Evolutionary conservation across 768 basidiomycete species (phyloP).

Genomic region (Collybia nuda): DNA sequence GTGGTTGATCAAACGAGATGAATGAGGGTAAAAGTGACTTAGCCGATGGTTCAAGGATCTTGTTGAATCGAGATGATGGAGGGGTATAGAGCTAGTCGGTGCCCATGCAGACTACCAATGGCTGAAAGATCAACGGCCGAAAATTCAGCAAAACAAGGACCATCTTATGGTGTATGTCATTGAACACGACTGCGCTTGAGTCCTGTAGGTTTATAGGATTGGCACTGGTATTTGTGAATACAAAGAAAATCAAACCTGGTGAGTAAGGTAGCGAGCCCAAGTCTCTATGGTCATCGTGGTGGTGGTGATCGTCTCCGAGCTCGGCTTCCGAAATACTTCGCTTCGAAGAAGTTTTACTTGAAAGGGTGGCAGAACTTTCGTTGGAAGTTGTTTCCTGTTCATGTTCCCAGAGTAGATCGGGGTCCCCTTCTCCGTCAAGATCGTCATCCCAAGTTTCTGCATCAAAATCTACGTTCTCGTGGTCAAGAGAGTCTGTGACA

Average conservation of each 20-base stretch:
- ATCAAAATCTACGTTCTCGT: constrained; percentile 8
- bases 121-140: too few relatives aligned
- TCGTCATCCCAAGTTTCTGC: constrained; percentile 30
- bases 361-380: constrained; percentile 55
- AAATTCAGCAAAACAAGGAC: too few relatives aligned
- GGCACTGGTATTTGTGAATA: too few relatives aligned
- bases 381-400: constrained; percentile 48
- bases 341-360: constrained; percentile 56
- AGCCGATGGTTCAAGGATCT: not conserved
- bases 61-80: too few relatives aligned
- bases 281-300: constrained; percentile 23
- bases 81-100: too few relatives aligned
- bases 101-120: too few relatives aligned
- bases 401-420: constrained; percentile 43
- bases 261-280: constrained; percentile 31
- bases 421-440: constrained; percentile 46
- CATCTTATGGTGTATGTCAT: too few relatives aligned
- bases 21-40: not conserved
- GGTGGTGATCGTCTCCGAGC: too few relatives aligned
- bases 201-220: too few relatives aligned
- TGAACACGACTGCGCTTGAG: too few relatives aligned
- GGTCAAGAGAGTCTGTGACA: not conserved
- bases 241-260: constrained; percentile 35
- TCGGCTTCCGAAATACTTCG: constrained; percentile 43
- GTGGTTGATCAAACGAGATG: not conserved